Percentiles rank a stretch among this genome's conserved stretches.
Evolutionary conservation across 1,139 yeast species (phyloP).

Genomic region (Kodamaea derodonti): DNA sequence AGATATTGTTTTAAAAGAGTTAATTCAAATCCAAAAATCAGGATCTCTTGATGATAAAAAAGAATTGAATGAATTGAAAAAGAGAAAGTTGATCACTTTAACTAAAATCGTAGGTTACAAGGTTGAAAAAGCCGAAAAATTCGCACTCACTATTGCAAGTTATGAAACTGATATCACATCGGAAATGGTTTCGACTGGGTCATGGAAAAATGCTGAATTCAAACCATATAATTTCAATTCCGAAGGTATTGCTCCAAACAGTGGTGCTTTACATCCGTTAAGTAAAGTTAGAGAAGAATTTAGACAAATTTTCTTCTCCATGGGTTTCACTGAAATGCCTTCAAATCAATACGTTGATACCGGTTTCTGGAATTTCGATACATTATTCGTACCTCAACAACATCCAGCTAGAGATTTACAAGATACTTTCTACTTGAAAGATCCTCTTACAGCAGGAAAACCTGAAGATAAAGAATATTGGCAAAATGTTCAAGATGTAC

Average conservation of each 20-base stretch:
- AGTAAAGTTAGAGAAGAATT: conserved; percentile 96
- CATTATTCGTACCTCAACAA: conserved; percentile 95
- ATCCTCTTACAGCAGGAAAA: conserved; percentile 73
- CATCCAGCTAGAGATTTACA: conserved; percentile 99
- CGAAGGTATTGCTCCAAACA: conserved; percentile 79
- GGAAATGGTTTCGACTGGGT: conserved; percentile 78
- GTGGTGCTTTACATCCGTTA: conserved; percentile 96
- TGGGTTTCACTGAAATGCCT: conserved; percentile 99
- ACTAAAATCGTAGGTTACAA: conserved; percentile 73
- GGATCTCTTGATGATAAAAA: conserved; percentile 62
- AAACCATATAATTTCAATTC: conserved; percentile 95
- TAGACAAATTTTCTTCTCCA: conserved; percentile 92
- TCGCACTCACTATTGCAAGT: conserved; percentile 74
- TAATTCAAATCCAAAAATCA: conserved; percentile 53
- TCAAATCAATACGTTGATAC: conserved; percentile 96
- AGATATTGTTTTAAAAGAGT: conserved; percentile 65
- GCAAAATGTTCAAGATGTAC: conserved; percentile 76
- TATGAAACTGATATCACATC: conserved; percentile 91
- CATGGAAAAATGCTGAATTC: conserved; percentile 82
- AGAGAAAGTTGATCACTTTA: conserved; percentile 79
- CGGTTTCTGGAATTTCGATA: conserved; percentile 98
- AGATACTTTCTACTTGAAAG: conserved; percentile 95
- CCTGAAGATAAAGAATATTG: conserved; percentile 81
- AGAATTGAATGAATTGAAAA: conserved; percentile 80
- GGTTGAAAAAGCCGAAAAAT: conserved; percentile 77